phyloP scores from a whole-genome alignment of 2,329 filamentous ascomycete genomes.

The Aspergillus tubingensis region DNA sequence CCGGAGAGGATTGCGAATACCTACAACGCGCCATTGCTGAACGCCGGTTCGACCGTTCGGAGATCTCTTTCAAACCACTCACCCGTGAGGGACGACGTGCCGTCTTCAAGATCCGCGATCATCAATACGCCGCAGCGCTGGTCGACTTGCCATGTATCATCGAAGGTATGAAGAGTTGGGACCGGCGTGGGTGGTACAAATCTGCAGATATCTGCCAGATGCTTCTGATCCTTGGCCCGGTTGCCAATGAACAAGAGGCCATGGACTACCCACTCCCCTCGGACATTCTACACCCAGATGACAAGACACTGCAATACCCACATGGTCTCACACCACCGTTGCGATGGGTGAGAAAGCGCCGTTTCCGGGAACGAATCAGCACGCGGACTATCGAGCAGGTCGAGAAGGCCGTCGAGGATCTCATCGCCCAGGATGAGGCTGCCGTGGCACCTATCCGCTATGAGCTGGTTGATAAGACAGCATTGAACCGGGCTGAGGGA shows the following conservation, averaged over 20 bases:
- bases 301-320: slow-evolving; percentile 71
- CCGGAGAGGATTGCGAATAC: slow-evolving; percentile 83
- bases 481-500: slow-evolving; percentile 47
- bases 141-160: slow-evolving; percentile 85
- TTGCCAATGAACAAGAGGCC: slow-evolving; percentile 67
- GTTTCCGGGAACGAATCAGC: slow-evolving; percentile 80
- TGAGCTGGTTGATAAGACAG: slow-evolving; percentile 63
- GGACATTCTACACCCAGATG: slow-evolving; percentile 61
- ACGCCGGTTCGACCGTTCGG: slow-evolving; percentile 75
- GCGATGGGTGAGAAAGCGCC: slow-evolving; percentile 77
- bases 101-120: slow-evolving; percentile 68
- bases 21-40: slow-evolving; percentile 74
- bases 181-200: slow-evolving; percentile 84
- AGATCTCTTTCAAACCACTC: slow-evolving; percentile 79
- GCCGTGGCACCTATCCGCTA: slow-evolving; percentile 60
- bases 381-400: slow-evolving; percentile 83
- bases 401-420: slow-evolving; percentile 73
- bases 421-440: slow-evolving; percentile 69
- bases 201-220: slow-evolving; percentile 87
- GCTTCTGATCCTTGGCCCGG: slow-evolving; percentile 73
- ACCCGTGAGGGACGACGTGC: slow-evolving; percentile 69
- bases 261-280: slow-evolving; percentile 67
- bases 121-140: slow-evolving; percentile 73
- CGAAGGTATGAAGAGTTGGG: slow-evolving; percentile 92
- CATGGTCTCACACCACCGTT: slow-evolving; percentile 87